Conservation (phyloP, 2,329 filamentous ascomycete species). For the Sporothrix brasiliensis region DNA sequence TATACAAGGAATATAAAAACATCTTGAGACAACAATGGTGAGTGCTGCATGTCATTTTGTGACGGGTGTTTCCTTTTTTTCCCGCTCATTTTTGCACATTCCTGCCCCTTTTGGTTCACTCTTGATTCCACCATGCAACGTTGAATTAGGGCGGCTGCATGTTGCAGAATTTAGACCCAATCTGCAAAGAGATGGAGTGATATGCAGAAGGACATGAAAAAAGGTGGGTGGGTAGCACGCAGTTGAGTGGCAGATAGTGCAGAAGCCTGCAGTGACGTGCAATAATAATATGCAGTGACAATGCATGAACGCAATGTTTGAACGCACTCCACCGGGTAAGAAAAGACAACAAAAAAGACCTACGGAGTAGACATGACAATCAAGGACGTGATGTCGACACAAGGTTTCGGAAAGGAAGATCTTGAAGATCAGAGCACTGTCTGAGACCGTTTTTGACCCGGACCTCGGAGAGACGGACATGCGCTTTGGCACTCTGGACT, state of each 20-base stretch:
- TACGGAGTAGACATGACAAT: no score
- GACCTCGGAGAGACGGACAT: not conserved
- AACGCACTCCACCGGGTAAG: not conserved
- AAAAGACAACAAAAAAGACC: not conserved
- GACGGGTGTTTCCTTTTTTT: not conserved
- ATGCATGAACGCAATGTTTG: not conserved
- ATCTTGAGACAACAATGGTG: not conserved
- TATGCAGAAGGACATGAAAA: not conserved
- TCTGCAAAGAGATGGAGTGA: slow-evolving; percentile 5
- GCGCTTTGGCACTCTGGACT: not conserved
- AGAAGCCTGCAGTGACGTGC: not conserved
- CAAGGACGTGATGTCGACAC: not conserved
- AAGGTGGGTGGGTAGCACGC: slow-evolving; percentile 14
- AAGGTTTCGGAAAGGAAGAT: not conserved
- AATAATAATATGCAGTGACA: not conserved
- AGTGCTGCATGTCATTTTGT: not conserved
- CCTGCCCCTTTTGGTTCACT: not conserved
- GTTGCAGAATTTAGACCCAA: slow-evolving; percentile 1
- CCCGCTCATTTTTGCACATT: not conserved
- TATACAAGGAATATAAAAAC: not conserved
- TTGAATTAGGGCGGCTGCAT: not conserved
- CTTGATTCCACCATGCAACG: not conserved
- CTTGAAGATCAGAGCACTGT: not conserved
- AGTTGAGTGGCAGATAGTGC: not conserved
- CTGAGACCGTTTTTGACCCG: not conserved